Evolutionary conservation across 805 yeast genomes (phyloP).

Genomic region (Hanseniaspora guilliermondii): DNA sequence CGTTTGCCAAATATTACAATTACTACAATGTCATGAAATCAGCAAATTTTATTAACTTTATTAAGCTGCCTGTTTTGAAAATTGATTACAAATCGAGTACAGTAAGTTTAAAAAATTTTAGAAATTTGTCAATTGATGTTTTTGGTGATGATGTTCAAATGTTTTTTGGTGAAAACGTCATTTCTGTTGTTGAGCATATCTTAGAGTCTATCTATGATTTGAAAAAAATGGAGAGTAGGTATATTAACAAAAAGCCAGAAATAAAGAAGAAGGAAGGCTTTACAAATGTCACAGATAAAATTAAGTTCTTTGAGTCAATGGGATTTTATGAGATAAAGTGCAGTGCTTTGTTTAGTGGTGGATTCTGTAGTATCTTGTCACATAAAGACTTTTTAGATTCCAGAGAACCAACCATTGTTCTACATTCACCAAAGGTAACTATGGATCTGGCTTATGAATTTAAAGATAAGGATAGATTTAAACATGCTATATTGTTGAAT

Average conservation of each 20-base stretch:
- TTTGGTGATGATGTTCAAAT: slow-evolving; percentile 63
- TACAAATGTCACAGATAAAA: not conserved
- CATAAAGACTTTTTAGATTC: slow-evolving; percentile 32
- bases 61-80: slow-evolving; percentile 45
- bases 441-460: slow-evolving; percentile 41
- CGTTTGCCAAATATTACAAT: slow-evolving; percentile 39
- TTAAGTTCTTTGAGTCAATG: not conserved
- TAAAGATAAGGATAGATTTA: slow-evolving; percentile 6
- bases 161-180: slow-evolving; percentile 39
- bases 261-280: not conserved
- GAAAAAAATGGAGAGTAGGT: slow-evolving; percentile 7
- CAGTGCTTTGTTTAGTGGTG: slow-evolving; percentile 54
- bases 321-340: slow-evolving; percentile 35
- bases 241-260: not conserved
- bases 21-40: slow-evolving; percentile 34
- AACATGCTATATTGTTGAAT: slow-evolving; percentile 23
- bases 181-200: slow-evolving; percentile 36
- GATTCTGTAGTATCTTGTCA: slow-evolving; percentile 37
- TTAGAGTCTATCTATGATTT: slow-evolving; percentile 27
- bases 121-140: slow-evolving; percentile 38
- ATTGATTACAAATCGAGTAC: slow-evolving; percentile 21
- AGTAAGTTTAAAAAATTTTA: slow-evolving; percentile 25
- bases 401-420: slow-evolving; percentile 38
- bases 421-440: slow-evolving; percentile 66
- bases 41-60: slow-evolving; percentile 54